Conservation (phyloP, 371 early-diverging fungal species). For the Zancudomyces culisetae region DNA sequence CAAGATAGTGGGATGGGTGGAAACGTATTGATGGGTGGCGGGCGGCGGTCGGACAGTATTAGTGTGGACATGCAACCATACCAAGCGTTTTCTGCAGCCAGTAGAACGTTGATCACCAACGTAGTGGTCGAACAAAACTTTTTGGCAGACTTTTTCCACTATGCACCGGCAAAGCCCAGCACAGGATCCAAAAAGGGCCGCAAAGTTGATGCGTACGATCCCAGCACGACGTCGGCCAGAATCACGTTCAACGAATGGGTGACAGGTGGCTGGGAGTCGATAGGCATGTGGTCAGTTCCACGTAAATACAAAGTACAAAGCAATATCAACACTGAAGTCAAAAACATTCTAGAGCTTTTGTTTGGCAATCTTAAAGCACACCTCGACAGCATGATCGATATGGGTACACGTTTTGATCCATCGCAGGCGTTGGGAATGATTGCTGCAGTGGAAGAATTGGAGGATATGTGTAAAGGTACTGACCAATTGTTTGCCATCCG, state of each 20-base stretch:
- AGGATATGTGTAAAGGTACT: slow-evolving; percentile 37
- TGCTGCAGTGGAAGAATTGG: slow-evolving; percentile 49
- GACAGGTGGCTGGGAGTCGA: slow-evolving; percentile 11
- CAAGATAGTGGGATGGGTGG: slow-evolving; percentile 1
- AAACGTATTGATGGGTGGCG: slow-evolving; percentile 1
- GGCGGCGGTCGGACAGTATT: not conserved
- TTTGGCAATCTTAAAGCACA: slow-evolving; percentile 60
- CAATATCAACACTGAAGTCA: slow-evolving; percentile 30
- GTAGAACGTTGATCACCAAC: slow-evolving; percentile 32
- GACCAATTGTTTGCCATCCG: slow-evolving; percentile 40
- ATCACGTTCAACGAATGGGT: slow-evolving; percentile 22
- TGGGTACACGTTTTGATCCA: slow-evolving; percentile 56
- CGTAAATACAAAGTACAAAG: slow-evolving; percentile 4
- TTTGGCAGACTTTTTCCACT: slow-evolving; percentile 55
- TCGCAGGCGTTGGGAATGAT: slow-evolving; percentile 67
- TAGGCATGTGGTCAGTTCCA: slow-evolving; percentile 10
- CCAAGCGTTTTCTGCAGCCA: slow-evolving; percentile 25
- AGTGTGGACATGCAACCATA: slow-evolving; percentile 20
- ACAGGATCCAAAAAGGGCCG: slow-evolving; percentile 8
- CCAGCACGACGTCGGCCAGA: not conserved
- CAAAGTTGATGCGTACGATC: not conserved
- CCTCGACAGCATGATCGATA: slow-evolving; percentile 48
- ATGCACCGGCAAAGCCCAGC: slow-evolving; percentile 11
- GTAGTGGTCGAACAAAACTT: slow-evolving; percentile 61
- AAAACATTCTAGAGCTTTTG: slow-evolving; percentile 51